Evolutionary conservation across 2,329 filamentous ascomycete species (phyloP).

Genomic region (Fusarium azukiicola): DNA sequence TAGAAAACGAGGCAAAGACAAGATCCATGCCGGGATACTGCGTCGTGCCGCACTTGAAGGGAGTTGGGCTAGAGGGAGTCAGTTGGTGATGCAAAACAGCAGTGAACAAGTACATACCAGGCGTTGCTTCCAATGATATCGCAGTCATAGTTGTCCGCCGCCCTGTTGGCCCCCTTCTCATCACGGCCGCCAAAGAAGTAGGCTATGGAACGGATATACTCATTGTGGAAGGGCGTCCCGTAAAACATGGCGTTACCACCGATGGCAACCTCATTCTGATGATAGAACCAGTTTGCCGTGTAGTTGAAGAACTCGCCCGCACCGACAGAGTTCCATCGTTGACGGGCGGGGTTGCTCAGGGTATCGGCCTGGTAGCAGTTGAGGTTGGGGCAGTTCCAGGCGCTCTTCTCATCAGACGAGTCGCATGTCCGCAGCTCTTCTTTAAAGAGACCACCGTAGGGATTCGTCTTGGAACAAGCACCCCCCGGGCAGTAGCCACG

Average conservation of each 20-base stretch:
- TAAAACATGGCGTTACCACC: neutral
- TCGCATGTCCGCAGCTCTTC: neutral
- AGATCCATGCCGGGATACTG: constrained; percentile 4
- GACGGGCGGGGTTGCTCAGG: neutral
- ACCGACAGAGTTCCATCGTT: neutral
- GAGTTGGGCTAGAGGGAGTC: neutral
- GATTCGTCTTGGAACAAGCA: neutral
- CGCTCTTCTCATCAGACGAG: neutral
- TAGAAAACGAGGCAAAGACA: neutral
- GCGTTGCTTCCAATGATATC: neutral
- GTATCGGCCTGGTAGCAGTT: neutral
- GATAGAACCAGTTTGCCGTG: neutral
- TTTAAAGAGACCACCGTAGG: neutral
- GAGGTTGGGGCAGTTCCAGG: neutral
- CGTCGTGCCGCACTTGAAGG: neutral
- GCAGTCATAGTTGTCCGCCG: neutral
- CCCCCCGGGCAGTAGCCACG: neutral
- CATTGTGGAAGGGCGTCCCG: neutral
- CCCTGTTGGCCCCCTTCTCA: neutral
- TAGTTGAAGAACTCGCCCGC: neutral
- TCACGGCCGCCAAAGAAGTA: neutral
- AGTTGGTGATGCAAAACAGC: neutral
- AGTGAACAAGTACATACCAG: neutral
- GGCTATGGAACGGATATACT: neutral
- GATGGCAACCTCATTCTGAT: neutral